Percentiles rank a stretch among this genome's conserved stretches.
Evolutionary conservation across 148 eudicot species (phyloP).

Genomic region (Arbutus unedo): DNA sequence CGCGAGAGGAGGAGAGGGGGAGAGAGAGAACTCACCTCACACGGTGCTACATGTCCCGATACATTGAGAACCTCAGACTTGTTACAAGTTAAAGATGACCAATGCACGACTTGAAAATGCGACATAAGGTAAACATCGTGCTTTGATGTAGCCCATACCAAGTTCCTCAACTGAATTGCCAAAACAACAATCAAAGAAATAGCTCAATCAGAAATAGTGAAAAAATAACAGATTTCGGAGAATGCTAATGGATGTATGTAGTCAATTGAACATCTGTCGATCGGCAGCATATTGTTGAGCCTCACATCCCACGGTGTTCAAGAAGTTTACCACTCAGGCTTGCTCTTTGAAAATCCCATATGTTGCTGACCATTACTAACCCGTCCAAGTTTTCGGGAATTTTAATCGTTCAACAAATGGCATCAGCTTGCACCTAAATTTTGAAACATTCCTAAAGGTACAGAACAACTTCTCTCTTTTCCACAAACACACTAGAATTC

Average conservation of each 20-base stretch:
- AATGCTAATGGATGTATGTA: background rate
- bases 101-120: conserved; percentile 48
- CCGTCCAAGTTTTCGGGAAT: background rate
- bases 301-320: background rate
- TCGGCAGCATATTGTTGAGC: background rate
- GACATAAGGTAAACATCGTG: conserved; percentile 89
- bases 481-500: background rate
- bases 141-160: conserved; percentile 92
- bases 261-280: background rate
- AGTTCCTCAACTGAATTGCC: conserved; percentile 69
- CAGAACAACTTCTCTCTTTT: background rate
- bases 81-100: conserved; percentile 44
- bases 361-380: background rate
- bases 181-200: background rate
- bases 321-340: background rate
- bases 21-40: conserved; percentile 45
- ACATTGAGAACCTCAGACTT: conserved; percentile 81
- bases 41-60: conserved; percentile 79
- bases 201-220: background rate
- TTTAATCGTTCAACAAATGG: background rate
- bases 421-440: background rate
- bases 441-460: background rate
- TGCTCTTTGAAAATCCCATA: background rate
- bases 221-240: background rate
- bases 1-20: background rate